These are phyloP conservation scores for Cyclotella cryptica DNA, from an alignment of 108 stramenopile species.

Conservation along the genomic window DNA sequence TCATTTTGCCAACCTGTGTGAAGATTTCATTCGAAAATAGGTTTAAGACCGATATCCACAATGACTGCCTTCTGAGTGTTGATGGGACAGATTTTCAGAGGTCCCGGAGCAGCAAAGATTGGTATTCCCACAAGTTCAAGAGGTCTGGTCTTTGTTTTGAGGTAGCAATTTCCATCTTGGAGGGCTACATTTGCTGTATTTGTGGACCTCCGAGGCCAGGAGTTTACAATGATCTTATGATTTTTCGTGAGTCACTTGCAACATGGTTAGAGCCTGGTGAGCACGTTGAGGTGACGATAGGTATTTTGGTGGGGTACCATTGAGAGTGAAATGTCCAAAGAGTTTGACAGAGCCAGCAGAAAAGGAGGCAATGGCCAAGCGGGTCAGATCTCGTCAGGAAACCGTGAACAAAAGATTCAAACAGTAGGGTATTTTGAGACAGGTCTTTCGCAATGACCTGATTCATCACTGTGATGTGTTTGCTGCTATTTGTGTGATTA, in stretches of 20 bases:
- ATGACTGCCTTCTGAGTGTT: conserved; percentile 3
- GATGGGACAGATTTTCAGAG: conserved; percentile 32
- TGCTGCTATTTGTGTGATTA: no score
- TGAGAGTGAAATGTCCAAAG: conserved; percentile 6
- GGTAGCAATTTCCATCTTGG: conserved; percentile 10
- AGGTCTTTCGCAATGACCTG: background rate
- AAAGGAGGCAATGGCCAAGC: background rate
- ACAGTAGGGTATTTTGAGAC: no score
- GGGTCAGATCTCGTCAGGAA: conserved; percentile 27
- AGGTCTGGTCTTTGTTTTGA: conserved; percentile 24
- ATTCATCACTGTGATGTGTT: background rate
- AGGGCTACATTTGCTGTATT: conserved; percentile 24
- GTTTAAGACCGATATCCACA: background rate
- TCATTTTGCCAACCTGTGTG: no score
- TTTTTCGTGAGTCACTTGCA: conserved; percentile 10
- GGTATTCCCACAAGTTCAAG: conserved; percentile 16
- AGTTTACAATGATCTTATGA: conserved; percentile 24
- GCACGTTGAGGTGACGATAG: conserved; percentile 28
- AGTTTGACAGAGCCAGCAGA: background rate
- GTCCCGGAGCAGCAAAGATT: conserved; percentile 1
- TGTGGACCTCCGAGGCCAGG: conserved; percentile 34
- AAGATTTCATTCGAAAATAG: conserved; percentile 11
- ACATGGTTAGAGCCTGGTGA: conserved; percentile 6
- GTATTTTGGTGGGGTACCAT: conserved; percentile 21
- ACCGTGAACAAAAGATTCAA: background rate